A percentile compares a stretch with the other conserved stretches of the same genome.
Evolutionary conservation across 2,329 filamentous ascomycete genomes (phyloP).

Genomic region (Lachnellula cervina): DNA sequence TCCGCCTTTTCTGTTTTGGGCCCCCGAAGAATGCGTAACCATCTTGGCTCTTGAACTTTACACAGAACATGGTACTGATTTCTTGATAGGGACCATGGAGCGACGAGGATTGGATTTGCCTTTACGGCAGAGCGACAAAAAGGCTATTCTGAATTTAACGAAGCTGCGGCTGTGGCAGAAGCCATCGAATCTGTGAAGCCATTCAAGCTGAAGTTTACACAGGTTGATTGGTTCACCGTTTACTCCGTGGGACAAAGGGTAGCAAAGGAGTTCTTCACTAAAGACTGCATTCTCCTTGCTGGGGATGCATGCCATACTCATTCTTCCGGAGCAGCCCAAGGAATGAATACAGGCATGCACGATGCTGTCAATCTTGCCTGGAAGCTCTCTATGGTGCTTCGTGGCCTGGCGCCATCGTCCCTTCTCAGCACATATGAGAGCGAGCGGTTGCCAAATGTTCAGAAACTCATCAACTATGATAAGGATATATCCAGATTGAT

Average conservation of each 20-base stretch:
- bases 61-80: too few relatives aligned
- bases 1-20: too few relatives aligned
- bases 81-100: slow-evolving; percentile 39
- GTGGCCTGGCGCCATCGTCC: slow-evolving; percentile 37
- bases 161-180: slow-evolving; percentile 51
- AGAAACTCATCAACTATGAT: slow-evolving; percentile 38
- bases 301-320: slow-evolving; percentile 57
- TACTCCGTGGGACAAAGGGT: slow-evolving; percentile 56
- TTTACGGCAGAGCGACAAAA: slow-evolving; percentile 40
- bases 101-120: slow-evolving; percentile 49
- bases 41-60: too few relatives aligned
- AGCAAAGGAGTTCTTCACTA: slow-evolving; percentile 52
- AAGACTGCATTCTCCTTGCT: slow-evolving; percentile 50
- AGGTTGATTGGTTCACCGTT: slow-evolving; percentile 52
- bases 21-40: too few relatives aligned
- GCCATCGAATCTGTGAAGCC: slow-evolving; percentile 40
- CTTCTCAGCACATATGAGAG: slow-evolving; percentile 49
- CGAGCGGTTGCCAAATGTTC: slow-evolving; percentile 42
- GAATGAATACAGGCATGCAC: slow-evolving; percentile 53
- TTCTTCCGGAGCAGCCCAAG: slow-evolving; percentile 58
- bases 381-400: slow-evolving; percentile 50
- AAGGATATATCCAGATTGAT: slow-evolving; percentile 36
- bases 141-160: slow-evolving; percentile 34
- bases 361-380: slow-evolving; percentile 58
- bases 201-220: slow-evolving; percentile 38